Evolutionary conservation across 2,329 filamentous ascomycete species (phyloP), one percentile per base, ranked within the genome.

Genomic region (Peltaster fructicola): DNA sequence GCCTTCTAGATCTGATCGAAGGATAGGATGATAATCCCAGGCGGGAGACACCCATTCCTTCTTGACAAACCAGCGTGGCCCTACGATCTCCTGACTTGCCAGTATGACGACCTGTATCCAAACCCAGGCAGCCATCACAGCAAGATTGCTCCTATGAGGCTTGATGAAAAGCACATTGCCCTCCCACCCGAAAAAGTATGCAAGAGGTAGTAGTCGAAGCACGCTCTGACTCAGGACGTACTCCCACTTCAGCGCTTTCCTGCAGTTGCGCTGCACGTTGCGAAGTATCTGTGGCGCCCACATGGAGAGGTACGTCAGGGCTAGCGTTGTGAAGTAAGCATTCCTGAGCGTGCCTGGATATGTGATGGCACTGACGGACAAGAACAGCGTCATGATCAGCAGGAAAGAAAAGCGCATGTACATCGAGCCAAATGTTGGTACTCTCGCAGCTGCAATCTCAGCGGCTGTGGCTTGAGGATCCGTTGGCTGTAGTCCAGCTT

Each of bases 21-120:
- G 60, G 3, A 92, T 63, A 0, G 82, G 85, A 48, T 98, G 85
- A 47, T 98, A 98, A 44, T 98, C 85, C 65, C 91, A 98, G 1
- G 77, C 79, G 29, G 63, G 61, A 3, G 68, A 67, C 4, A 63
- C 65, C 68, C 68, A 73, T 24, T 66, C 63, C 21, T 67, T 63
- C 2, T 73, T 74, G 1, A 95, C 55, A 27, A 82, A 81, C 54
- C 88, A 85, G n/a, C 88, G 63, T 1, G 85, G 81, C 0, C 88
- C 85, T 3, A 95, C 57, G 8, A 91, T 60, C 36, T 85, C 78
- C 56, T 98, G 88, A 20, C 68, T 73, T 1, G 60, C 68, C n/a
- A 98, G 61, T 6, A 77, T 45, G 47, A 78, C 66, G 13, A 90
- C 65, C 51, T 98, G 88, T 8, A 82, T 35, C 81, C 82, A 92